Evolutionary conservation across 805 yeast genomes (phyloP).

Genomic region (Candida qinlingensis): DNA sequence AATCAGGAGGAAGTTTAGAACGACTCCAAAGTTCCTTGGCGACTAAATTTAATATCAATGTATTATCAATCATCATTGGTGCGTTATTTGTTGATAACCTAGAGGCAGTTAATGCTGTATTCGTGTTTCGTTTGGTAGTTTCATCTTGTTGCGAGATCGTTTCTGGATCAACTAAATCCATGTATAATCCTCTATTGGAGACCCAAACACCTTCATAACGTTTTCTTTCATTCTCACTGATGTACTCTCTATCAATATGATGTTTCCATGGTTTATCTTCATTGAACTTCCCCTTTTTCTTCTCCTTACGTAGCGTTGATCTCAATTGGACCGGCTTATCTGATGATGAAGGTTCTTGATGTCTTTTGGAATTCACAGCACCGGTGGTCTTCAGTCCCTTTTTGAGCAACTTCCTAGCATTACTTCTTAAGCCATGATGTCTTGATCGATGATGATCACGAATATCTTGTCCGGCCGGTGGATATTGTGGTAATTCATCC

Average conservation of each 20-base stretch:
- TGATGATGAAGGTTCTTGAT: neutral
- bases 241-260: constrained; percentile 52
- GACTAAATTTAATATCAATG: constrained; percentile 38
- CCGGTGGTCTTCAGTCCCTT: constrained; percentile 17
- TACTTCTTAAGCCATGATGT: constrained; percentile 17
- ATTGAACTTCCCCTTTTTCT: constrained; percentile 46
- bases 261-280: constrained; percentile 94
- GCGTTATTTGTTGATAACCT: constrained; percentile 25
- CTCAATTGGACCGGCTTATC: constrained; percentile 20
- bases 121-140: constrained; percentile 20
- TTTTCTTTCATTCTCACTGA: constrained; percentile 67
- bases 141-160: constrained; percentile 10
- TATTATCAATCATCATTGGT: constrained; percentile 14
- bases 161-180: constrained; percentile 28
- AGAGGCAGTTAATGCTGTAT: constrained; percentile 23
- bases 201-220: constrained; percentile 95
- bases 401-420: constrained; percentile 21
- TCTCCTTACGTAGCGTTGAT: constrained; percentile 25
- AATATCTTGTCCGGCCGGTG: constrained; percentile 6
- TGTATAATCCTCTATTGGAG: constrained; percentile 68
- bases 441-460: constrained; percentile 1
- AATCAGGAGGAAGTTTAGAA: constrained; percentile 62
- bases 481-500: constrained; percentile 22
- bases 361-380: neutral
- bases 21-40: constrained; percentile 80